These are phyloP conservation scores for Myriosclerotinia scirpicola DNA, from an alignment of 2,329 filamentous ascomycete genomes.

Conservation along the genomic window DNA sequence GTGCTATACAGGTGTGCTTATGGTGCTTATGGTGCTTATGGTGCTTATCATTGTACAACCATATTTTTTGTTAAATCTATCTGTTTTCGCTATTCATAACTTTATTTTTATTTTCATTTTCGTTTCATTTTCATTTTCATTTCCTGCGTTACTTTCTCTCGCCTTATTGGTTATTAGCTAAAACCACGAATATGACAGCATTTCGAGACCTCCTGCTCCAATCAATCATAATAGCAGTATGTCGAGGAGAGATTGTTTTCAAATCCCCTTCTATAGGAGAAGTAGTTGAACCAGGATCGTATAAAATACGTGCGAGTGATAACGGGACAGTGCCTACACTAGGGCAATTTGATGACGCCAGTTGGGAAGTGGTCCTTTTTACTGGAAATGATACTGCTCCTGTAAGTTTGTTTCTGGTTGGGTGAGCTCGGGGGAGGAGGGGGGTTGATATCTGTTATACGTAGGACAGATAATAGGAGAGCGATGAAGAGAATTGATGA, in stretches of 20 bases:
- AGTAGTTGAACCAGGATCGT: neutral
- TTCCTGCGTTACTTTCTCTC: neutral
- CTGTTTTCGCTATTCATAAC: neutral
- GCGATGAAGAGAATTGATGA: neutral
- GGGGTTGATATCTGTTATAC: neutral
- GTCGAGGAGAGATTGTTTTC: constrained; percentile 12
- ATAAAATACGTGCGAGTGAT: constrained; percentile 14
- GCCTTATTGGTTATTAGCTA: neutral
- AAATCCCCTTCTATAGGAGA: constrained; percentile 16
- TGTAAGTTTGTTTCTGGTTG: constrained; percentile 3
- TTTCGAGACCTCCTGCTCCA: neutral
- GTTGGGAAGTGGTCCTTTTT: constrained; percentile 20
- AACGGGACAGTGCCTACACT: constrained; percentile 16
- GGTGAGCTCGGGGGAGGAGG: neutral
- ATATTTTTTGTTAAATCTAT: neutral
- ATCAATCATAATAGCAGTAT: neutral
- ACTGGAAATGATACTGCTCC: constrained; percentile 17
- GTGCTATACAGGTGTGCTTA: neutral
- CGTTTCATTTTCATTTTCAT: neutral
- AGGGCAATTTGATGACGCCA: constrained; percentile 1
- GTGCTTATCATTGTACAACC: neutral
- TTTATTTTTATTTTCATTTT: neutral
- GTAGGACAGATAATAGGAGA: neutral
- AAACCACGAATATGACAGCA: neutral
- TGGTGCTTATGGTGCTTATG: neutral